Evolutionary conservation across 1,284 basidiomycete species (phyloP).

Genomic region (Schizophyllum commune): DNA sequence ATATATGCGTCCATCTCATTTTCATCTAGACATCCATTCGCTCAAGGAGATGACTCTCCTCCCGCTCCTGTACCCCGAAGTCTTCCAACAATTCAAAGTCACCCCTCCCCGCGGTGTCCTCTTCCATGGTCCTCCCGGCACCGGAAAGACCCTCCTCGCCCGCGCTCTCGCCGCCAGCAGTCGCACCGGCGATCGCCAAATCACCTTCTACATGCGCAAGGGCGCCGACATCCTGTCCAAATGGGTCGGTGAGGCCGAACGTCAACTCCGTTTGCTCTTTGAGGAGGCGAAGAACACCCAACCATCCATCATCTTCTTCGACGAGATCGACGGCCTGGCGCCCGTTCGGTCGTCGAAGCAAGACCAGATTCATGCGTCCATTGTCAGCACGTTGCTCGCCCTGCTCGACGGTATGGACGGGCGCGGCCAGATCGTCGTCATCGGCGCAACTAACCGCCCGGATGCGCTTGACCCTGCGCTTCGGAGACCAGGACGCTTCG

Average conservation of each 20-base stretch:
- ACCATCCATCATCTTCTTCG: constrained; percentile 95
- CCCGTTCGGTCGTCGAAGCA: constrained; percentile 97
- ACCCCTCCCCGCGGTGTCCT: constrained; percentile 96
- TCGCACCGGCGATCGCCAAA: constrained; percentile 82
- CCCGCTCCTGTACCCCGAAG: constrained; percentile 93
- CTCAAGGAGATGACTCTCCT: constrained; percentile 98
- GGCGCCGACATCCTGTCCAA: constrained; percentile 97
- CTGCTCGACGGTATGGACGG: constrained; percentile 99
- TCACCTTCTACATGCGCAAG: constrained; percentile 99
- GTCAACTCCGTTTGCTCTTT: constrained; percentile 92
- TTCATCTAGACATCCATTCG: constrained; percentile 78
- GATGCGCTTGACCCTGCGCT: constrained; percentile 97
- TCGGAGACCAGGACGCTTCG: constrained; percentile 91
- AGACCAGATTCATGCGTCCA: constrained; percentile 97
- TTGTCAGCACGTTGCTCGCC: constrained; percentile 93
- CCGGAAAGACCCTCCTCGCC: constrained; percentile 90
- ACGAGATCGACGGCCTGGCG: constrained; percentile 98
- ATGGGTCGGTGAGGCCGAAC: constrained; percentile 99
- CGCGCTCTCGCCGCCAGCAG: constrained; percentile 93
- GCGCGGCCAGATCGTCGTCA: constrained; percentile 94
- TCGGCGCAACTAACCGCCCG: constrained; percentile 96
- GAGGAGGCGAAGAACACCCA: constrained; percentile 93
- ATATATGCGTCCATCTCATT: neutral
- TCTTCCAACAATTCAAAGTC: constrained; percentile 92
- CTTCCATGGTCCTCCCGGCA: constrained; percentile 95